A percentile compares a stretch with the other conserved stretches of the same genome.
These are phyloP conservation scores for Penicillium sp. DNA, from an alignment of 2,329 filamentous ascomycete genomes.

Conservation along the genomic window DNA sequence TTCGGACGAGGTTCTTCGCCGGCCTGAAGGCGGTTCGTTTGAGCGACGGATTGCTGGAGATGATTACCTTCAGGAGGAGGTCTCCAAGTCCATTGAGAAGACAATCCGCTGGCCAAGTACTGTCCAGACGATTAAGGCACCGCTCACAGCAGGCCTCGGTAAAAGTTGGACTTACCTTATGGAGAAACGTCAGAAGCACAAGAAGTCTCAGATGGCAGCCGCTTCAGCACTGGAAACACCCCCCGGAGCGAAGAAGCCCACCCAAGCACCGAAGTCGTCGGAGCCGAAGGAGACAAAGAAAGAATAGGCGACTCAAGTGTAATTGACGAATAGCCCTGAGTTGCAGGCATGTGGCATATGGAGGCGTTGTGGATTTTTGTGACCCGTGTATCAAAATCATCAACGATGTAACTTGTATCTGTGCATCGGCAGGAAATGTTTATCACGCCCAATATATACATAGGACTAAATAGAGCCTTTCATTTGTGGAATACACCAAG, in stretches of 20 bases:
- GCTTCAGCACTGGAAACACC: constrained; percentile 15
- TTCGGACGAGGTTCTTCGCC: constrained; percentile 63
- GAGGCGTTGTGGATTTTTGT: constrained; percentile 17
- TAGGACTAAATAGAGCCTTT: constrained; percentile 1
- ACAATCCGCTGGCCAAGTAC: constrained; percentile 93
- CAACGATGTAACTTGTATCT: constrained; percentile 9
- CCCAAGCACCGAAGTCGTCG: not conserved
- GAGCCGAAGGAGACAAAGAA: constrained; percentile 16
- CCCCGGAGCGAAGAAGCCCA: not conserved
- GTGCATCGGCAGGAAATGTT: constrained; percentile 5
- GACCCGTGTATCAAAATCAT: constrained; percentile 13
- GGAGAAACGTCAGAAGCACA: constrained; percentile 73
- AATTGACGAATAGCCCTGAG: not conserved
- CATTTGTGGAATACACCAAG: constrained; percentile 3
- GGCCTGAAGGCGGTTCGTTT: constrained; percentile 76
- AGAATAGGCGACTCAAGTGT: not conserved
- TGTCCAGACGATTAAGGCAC: constrained; percentile 78
- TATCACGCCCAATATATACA: not conserved
- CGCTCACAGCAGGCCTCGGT: constrained; percentile 71
- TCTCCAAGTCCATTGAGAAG: constrained; percentile 74
- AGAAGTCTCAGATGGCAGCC: constrained; percentile 34
- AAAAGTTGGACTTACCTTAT: constrained; percentile 71
- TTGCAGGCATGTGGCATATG: constrained; percentile 13
- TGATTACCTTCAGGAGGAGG: constrained; percentile 65
- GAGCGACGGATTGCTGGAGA: constrained; percentile 78